A percentile compares a stretch with the other conserved stretches of the same genome.
Conservation (phyloP, 345 rosid genomes). For the Brassica juncea region DNA sequence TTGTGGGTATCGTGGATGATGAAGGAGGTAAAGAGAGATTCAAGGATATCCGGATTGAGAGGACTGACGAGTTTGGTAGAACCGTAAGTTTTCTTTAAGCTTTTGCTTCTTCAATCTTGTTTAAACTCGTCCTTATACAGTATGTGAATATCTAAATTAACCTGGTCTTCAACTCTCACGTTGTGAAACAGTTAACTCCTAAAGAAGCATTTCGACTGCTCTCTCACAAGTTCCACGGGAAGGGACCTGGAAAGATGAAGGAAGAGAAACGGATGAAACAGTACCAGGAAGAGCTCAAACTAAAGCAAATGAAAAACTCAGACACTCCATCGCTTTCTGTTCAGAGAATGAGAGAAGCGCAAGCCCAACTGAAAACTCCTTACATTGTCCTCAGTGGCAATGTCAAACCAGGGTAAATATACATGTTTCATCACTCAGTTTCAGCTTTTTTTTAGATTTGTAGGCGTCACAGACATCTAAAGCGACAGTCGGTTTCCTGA, state of each 20-base stretch:
- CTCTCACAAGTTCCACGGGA: slow-evolving; percentile 96
- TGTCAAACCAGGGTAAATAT: slow-evolving; percentile 84
- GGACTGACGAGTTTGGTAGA: slow-evolving; percentile 96
- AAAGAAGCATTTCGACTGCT: slow-evolving; percentile 82
- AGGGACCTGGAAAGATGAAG: slow-evolving; percentile 98
- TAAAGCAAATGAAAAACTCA: slow-evolving; percentile 97
- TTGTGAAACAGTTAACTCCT: slow-evolving; percentile 71
- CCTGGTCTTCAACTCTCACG: neutral
- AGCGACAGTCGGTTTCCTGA: neutral
- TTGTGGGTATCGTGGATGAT: slow-evolving; percentile 69
- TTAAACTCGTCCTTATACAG: neutral
- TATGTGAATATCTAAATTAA: slow-evolving; percentile 4
- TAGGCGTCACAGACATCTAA: neutral
- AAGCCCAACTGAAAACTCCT: slow-evolving; percentile 80
- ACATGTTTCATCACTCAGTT: slow-evolving; percentile 16
- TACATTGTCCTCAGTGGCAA: slow-evolving; percentile 97
- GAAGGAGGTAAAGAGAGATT: slow-evolving; percentile 50
- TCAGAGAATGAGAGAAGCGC: slow-evolving; percentile 95
- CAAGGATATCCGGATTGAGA: slow-evolving; percentile 79
- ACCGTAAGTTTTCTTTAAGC: slow-evolving; percentile 59
- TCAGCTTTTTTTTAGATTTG: neutral
- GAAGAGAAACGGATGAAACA: slow-evolving; percentile 96
- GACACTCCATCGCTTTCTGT: slow-evolving; percentile 94
- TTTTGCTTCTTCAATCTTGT: slow-evolving; percentile 3
- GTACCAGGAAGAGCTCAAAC: slow-evolving; percentile 83